Conservation (phyloP, 768 basidiomycete species). For the Panellus pusillus region DNA sequence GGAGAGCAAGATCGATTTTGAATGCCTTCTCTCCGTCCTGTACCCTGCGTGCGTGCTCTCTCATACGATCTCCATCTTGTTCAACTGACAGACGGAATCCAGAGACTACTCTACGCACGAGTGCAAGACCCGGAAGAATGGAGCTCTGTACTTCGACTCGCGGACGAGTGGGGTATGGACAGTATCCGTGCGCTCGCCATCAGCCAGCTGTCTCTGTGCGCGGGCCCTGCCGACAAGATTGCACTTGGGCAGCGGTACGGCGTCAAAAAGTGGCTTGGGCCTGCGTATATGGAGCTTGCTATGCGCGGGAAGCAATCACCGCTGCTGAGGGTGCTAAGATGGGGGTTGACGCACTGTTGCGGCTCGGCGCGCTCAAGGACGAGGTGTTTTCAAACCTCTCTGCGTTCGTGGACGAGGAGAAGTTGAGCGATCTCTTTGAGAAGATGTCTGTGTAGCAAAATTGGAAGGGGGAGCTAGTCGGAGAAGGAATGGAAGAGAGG, state of each 20-base stretch:
- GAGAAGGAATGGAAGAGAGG: too few relatives aligned
- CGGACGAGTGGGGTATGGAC: constrained; percentile 29
- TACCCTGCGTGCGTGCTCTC: too few relatives aligned
- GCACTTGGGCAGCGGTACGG: constrained; percentile 30
- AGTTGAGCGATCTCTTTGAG: constrained; percentile 13
- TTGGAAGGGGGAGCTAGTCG: too few relatives aligned
- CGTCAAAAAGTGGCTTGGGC: constrained; percentile 34
- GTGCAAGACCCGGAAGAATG: constrained; percentile 36
- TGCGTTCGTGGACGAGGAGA: constrained; percentile 13
- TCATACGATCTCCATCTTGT: too few relatives aligned
- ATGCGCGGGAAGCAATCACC: constrained; percentile 24
- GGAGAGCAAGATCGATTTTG: too few relatives aligned
- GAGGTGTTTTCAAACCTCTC: constrained; percentile 21
- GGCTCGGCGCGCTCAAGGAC: constrained; percentile 33
- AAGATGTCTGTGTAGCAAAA: too few relatives aligned
- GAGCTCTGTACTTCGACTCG: constrained; percentile 35
- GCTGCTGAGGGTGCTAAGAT: constrained; percentile 30
- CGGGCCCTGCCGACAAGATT: constrained; percentile 34
- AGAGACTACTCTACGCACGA: constrained; percentile 27
- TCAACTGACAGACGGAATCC: too few relatives aligned
- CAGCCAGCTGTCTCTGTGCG: constrained; percentile 26
- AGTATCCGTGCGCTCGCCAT: constrained; percentile 33
- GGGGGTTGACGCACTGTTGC: constrained; percentile 32
- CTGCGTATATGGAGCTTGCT: constrained; percentile 38
- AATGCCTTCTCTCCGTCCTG: too few relatives aligned